These are phyloP conservation scores for Dentipellis sp. DNA, from an alignment of 768 basidiomycete species.

Conservation along the genomic window DNA sequence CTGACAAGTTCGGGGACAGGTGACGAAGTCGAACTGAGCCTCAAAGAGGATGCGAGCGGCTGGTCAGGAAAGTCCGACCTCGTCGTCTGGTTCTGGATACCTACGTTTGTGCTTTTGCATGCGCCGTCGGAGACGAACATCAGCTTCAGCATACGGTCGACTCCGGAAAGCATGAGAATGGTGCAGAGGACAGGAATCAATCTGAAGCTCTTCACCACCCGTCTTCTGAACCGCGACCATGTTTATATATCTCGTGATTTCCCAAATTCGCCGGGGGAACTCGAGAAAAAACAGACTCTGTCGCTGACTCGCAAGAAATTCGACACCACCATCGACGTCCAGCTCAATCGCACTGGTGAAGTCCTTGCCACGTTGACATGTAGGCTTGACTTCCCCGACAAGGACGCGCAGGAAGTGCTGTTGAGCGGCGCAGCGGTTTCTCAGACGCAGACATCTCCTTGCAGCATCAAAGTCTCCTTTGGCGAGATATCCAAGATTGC, in stretches of 20 bases:
- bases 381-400: neutral
- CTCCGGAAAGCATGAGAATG: conserved; percentile 7
- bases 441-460: conserved; percentile 23
- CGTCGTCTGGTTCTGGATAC: conserved; percentile 19
- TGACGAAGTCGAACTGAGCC: neutral
- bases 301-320: conserved; percentile 3
- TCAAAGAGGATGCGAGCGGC: neutral
- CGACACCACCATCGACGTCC: conserved; percentile 3
- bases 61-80: conserved; percentile 11
- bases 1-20: neutral
- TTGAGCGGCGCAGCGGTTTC: conserved; percentile 7
- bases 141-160: conserved; percentile 20
- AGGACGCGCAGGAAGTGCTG: conserved; percentile 4
- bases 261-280: neutral
- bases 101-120: conserved; percentile 17
- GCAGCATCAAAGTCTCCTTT: conserved; percentile 23
- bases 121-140: conserved; percentile 4
- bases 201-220: conserved; percentile 15
- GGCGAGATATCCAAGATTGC: conserved; percentile 20
- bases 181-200: conserved; percentile 16
- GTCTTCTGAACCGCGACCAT: conserved; percentile 12
- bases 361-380: neutral
- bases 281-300: neutral
- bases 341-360: neutral
- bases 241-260: conserved; percentile 14